Evolutionary conservation across 2,329 filamentous ascomycete species (phyloP), one percentile per base, ranked within the genome.

Genomic region (Neofusicoccum ribis): DNA sequence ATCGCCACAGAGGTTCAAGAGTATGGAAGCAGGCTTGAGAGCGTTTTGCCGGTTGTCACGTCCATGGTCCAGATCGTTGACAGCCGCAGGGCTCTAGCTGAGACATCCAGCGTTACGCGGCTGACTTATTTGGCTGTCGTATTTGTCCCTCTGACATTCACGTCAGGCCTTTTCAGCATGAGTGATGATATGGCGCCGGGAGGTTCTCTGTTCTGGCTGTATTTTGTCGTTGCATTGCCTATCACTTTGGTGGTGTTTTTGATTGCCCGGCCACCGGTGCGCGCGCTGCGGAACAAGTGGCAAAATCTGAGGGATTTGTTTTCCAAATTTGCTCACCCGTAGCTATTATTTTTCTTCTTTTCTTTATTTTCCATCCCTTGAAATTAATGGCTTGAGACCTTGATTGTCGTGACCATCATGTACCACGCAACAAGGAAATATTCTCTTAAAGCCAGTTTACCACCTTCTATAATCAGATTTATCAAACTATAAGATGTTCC

Each of bases 61-160:
- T 62, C 64, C 0, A 39, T 65, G 64, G 56, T 62, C 14, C 64
- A 65, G 8, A 51, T 65, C 17, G 54, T 44, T 2, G 64, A 65
- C 39, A 62, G 44, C 41, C 46, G 64, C 1, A 56, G 20, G 23
- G 62, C 64, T 3, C 17, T 62, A 1, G 56, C 37, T 2, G 64
- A 65, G 23, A 49, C 64, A 0, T 20, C 49, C 1, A 62, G 63
- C 41, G 54, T 65, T 11, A 65, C 14, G 12, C 64, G 58, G 6
- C 12, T 65, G 5, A 65, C 64, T 4, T 61, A 61, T 54, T 27
- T 65, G 7, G 64, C 64, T 23, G 23, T 65, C 0, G 14, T 65
- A 2, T 65, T 65, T n/a, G 50, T 65, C 3, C 64, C 64, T 6
- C 59, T 65, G 5, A 46, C 34, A 1, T 65, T 65, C 20, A 60